Evolutionary conservation across 1,139 yeast genomes (phyloP), one percentile per base, ranked within the genome.

Genomic region (Yamadazyma membranifaciens): DNA sequence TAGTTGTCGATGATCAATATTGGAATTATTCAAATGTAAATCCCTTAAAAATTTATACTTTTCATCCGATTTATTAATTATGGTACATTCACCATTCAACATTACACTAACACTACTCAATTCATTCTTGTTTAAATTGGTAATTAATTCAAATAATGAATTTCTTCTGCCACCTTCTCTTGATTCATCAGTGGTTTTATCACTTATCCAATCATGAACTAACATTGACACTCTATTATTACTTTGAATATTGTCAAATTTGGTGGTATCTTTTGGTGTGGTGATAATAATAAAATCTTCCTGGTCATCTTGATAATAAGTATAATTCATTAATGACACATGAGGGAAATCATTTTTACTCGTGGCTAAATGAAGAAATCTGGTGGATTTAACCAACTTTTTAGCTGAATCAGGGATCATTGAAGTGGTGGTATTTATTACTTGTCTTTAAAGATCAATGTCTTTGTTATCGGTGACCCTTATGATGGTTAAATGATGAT

Each of bases 271-370:
- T 45, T 71, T 75, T 2, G 82, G 82, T 1, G 95, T 81, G 6
- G 95, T 79, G 44, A 89, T 67, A 28, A 89, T 78, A 37, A 88
- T 76, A 45, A 74, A 71, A 6, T 73, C 73, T 4, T 59, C 55
- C 33, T 66, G 73, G 42, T 60, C 57, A 22, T 63, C 60, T 31
- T 62, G 62, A 54, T 63, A 76, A 35, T 80, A 87, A 4, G 92
- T 81, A 59, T 86, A 89, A 62, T 87, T 89, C 97, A 89, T 89
- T 50, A 89, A 73, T 10, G 92, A 78, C 2, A 88, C 95, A 51
- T 89, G 94, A 6, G 97, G 97, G 27, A 75, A 56, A 43, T 82
- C 75, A 39, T 81, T 66, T 37, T 73, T 64, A 44, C 86, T 78
- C 2, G 97, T 89, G 7, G 91, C 96, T 39, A 89, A 70, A 60